Evolutionary conservation across 1,139 yeast genomes (phyloP), one percentile per base, ranked within the genome.

Genomic region (Zygosaccharomyces pseudobailii): DNA sequence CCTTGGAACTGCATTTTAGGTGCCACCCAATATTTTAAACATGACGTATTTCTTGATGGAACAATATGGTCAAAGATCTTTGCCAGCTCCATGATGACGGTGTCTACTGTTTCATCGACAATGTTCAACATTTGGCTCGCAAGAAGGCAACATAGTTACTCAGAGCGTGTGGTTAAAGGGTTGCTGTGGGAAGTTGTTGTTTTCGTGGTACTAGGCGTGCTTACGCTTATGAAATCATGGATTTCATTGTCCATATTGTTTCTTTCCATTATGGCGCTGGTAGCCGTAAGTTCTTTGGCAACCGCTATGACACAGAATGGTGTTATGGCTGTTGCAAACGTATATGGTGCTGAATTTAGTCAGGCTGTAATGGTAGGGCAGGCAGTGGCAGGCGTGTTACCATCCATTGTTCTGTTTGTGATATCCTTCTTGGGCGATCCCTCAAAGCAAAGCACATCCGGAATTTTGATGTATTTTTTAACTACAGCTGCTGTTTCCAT

Each of bases 341-440:
- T 86, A 3, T 73, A 82, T 63, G 94, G 95, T 2, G 42, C 63
- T 3, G 79, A 88, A 3, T 87, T 82, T 62, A 87, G 90, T 13
- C 95, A 90, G 59, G 95, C 87, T 0, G 86, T 86, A 3, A 87
- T 92, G 86, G 89, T 89, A 4, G 98, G 98, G 1, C 96, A 92
- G 66, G 96, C 96, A 0, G 72, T 90, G 10, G 89, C 97, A 0
- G 97, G 97, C 0, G 95, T 90, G 0, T 70, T 90, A 43, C 97
- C 97, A 0, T 81, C 96, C 0, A 66, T 84, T 13, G 84, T 95
- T 0, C 71, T 89, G 45, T 81, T 90, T 42, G 44, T 79, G 1
- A 79, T 90, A 1, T 75, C 84, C 36, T 54, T 79, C 35, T 64
- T 77, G 3, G 63, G 59, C 4, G 59, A 55, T 43, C 38, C 53